Conservation (phyloP, 306 rosid genomes). For the Glycyrrhiza uralensis region DNA sequence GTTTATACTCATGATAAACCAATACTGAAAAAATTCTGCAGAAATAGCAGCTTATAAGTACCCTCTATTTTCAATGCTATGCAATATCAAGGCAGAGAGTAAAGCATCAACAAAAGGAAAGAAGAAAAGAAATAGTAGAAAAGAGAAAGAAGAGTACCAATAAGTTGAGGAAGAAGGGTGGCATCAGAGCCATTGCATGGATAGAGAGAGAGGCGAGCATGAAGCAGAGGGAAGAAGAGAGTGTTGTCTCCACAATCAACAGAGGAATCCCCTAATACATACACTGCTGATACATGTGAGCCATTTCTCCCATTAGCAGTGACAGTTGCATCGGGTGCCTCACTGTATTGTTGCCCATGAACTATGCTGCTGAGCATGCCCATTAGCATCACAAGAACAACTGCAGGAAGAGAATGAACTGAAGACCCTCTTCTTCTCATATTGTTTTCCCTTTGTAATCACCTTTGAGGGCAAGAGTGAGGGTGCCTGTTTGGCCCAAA, state of each 20-base stretch:
- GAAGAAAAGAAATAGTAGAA: neutral
- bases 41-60: no score
- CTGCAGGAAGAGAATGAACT: conserved; percentile 10
- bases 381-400: conserved; percentile 30
- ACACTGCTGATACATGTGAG: conserved; percentile 46
- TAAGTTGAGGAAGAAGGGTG: conserved; percentile 74
- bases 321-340: neutral
- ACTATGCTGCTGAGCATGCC: conserved; percentile 19
- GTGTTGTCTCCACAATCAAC: conserved; percentile 86
- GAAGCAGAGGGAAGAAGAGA: conserved; percentile 65
- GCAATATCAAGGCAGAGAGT: neutral
- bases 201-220: conserved; percentile 58
- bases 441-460: neutral
- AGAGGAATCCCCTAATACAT: conserved; percentile 75
- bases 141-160: conserved; percentile 46
- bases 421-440: conserved; percentile 26
- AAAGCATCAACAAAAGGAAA: neutral
- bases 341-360: conserved; percentile 22
- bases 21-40: no score
- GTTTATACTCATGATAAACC: no score
- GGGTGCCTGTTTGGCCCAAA: neutral
- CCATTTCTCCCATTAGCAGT: neutral
- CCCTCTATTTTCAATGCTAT: no score
- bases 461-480: neutral
- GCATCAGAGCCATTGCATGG: conserved; percentile 58